Base-by-base conservation (phyloP, 805 yeast species). In the Lachancea mirantina region DNA sequence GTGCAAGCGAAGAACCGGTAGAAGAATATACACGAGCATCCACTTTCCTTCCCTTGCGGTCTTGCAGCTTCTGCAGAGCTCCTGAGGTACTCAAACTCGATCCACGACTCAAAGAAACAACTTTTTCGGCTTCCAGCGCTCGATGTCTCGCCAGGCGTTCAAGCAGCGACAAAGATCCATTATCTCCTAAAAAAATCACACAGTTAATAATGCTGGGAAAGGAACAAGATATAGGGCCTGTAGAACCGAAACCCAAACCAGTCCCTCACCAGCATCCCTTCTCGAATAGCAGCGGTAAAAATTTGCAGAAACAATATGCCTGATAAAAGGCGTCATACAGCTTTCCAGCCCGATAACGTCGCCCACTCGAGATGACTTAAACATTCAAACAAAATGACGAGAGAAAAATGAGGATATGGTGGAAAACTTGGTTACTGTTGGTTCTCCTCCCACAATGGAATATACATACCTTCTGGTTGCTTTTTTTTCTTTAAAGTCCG, bases 131-230 rank as follows among this genome's bases (percentile, higher is more conserved):
- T 17, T 14, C 15, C 14, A 23, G 23, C 8, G 52, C 32, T 36
- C 68, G 58, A 26, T 62, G 57, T 42, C 62, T 64, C n/a, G 76
- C 76, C 44, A 73, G 54, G 19, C 61, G 61, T 23, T 72, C 67
- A 29, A 72, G 49, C 42, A 69, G 70, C 4, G 76, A 67, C 28
- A 33, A 19, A 14, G 27, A 28, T n/a, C 21, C 13, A 19, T 21
- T 23, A 29, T 28, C 10, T 15, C 23, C 36, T 33, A 19, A 27
- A 27, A n/a, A 10, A 8, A 19, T 15, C 4, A 10, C 26, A 8
- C 6, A n/a, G 26, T 23, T 23, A 23, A n/a, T 23, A 23, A 23
- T 14, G 10, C 13, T 10, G 14, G 7, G 10, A 11, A n/a, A 23
- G 26, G 26, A 23, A n/a, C 26, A 23, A 23, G 26, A 14, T n/a